Percentiles rank a stretch among this genome's conserved stretches.
phyloP scores from a whole-genome alignment of 2,329 filamentous ascomycete genomes.

The Ilyonectria sp. region DNA sequence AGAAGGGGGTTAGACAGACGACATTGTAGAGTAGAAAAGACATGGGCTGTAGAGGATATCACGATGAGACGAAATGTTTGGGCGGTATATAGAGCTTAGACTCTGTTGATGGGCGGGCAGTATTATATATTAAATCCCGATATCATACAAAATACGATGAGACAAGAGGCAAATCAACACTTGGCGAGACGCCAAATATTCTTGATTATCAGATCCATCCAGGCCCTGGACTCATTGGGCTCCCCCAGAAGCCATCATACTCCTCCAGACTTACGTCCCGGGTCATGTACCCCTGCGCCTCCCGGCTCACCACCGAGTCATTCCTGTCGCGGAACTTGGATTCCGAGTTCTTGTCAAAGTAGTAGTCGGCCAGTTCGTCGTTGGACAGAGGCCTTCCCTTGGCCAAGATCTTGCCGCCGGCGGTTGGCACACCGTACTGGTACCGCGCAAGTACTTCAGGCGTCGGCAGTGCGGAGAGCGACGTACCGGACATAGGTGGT shows the following conservation, averaged over 20 bases:
- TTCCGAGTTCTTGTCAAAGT: constrained; percentile 43
- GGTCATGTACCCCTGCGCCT: constrained; percentile 36
- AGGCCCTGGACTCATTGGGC: constrained; percentile 41
- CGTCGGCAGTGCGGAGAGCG: constrained; percentile 42
- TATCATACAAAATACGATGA: constrained; percentile 30
- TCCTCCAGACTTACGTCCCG: constrained; percentile 37
- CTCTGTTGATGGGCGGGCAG: constrained; percentile 31
- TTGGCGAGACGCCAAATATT: not conserved
- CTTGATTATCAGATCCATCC: constrained; percentile 43
- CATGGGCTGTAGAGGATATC: constrained; percentile 16
- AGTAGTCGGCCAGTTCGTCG: constrained; percentile 52
- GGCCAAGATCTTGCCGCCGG: constrained; percentile 18
- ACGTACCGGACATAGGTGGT: constrained; percentile 29
- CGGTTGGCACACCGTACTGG: constrained; percentile 22
- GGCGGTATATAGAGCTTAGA: constrained; percentile 38
- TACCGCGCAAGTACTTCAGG: constrained; percentile 42
- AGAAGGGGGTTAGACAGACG: constrained; percentile 37
- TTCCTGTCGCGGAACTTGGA: constrained; percentile 21
- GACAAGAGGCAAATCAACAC: not conserved
- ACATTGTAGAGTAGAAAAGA: constrained; percentile 32
- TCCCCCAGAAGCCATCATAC: constrained; percentile 39
- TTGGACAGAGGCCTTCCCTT: constrained; percentile 41
- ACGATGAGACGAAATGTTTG: constrained; percentile 41
- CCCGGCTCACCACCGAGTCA: constrained; percentile 17
- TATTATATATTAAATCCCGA: constrained; percentile 33